Base-by-base conservation (phyloP, 257 asterid species). In the Solanum pinnatisectum region DNA sequence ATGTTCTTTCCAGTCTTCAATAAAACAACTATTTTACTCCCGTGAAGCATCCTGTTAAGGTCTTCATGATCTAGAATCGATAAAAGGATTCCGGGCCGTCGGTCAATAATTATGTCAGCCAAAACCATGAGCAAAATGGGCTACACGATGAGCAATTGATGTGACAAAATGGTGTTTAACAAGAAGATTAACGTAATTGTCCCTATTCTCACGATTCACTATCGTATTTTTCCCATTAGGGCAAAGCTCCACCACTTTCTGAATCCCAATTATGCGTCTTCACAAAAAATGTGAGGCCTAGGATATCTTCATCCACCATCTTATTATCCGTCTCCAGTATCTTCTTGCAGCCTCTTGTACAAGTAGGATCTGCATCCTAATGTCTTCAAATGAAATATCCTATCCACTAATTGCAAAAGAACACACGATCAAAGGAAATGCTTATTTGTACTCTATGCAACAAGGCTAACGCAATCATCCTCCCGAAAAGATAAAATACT, bases 1-100 rank as follows among this genome's bases (percentile, higher is more conserved):
- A 90, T 97, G 98, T 49, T 96, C 95, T 89, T 85, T 97, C 98
- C 98, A 97, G 86, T 96, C 99, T 92, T 95, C 96, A 18, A 94
- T 92, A 83, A 95, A 88, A 97, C 90, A 85, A 85, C 92, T 81
- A 84, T 91, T 84, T 94, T 95, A 89, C 96, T 94, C 35, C 99
- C 98, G 84, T 90, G 91, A 35, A 95, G 92, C 94, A 96, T 95
- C 92, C 88, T 68, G 88, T 96, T 95, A 88, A 95, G 94, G 90
- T 96, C 99, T 91, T 94, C 95, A 6, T 89, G 92, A 42, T 95
- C 92, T 91, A 97, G 88, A 92, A 92, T 93, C 52, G 84, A 92
- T 93, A 97, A 89, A 97, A 95, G 81, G 93, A 91, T 36, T 36
- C 88, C 90, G 78, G 89, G 92, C 84, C 32, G n/a, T 36, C 72